Conservation (phyloP, 2,329 filamentous ascomycete species). For the Ambrosiella beaveri region DNA sequence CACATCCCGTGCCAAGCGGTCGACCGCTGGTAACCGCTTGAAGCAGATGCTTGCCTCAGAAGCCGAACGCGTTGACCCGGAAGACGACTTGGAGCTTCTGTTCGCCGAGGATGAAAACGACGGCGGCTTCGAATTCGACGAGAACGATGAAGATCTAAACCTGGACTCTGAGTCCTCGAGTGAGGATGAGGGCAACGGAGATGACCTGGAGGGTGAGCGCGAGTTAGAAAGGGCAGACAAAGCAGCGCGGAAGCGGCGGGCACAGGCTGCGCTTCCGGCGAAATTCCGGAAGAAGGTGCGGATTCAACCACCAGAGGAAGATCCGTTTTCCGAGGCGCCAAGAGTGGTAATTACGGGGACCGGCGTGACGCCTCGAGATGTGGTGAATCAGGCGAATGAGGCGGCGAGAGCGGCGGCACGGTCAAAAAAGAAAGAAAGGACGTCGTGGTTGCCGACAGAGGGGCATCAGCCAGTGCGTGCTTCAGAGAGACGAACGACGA, state of each 20-base stretch:
- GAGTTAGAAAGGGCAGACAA: slow-evolving; percentile 65
- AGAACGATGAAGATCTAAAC: slow-evolving; percentile 59
- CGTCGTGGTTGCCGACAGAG: slow-evolving; percentile 38
- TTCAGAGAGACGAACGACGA: slow-evolving; percentile 40
- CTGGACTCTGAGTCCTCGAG: slow-evolving; percentile 76
- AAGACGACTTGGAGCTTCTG: slow-evolving; percentile 52
- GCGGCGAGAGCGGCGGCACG: slow-evolving; percentile 19
- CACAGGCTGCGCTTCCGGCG: slow-evolving; percentile 54
- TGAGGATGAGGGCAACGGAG: slow-evolving; percentile 45
- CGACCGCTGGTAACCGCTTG: slow-evolving; percentile 73
- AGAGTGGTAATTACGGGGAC: slow-evolving; percentile 3
- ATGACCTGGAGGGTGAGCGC: slow-evolving; percentile 74
- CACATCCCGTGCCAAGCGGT: slow-evolving; percentile 55
- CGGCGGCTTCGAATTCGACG: slow-evolving; percentile 36
- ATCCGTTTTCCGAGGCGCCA: background rate
- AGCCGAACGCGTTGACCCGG: slow-evolving; percentile 30
- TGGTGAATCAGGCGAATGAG: slow-evolving; percentile 20
- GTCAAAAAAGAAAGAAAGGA: slow-evolving; percentile 42
- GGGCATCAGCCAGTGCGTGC: slow-evolving; percentile 40
- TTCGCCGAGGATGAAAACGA: slow-evolving; percentile 59
- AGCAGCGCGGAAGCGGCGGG: slow-evolving; percentile 52
- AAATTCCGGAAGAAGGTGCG: slow-evolving; percentile 60
- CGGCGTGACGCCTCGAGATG: slow-evolving; percentile 21
- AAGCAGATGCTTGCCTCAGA: slow-evolving; percentile 60
- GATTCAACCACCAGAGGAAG: slow-evolving; percentile 36